These are phyloP conservation scores for Hylodesmum podocarpum DNA, from an alignment of 306 rosid species.

Conservation along the genomic window DNA sequence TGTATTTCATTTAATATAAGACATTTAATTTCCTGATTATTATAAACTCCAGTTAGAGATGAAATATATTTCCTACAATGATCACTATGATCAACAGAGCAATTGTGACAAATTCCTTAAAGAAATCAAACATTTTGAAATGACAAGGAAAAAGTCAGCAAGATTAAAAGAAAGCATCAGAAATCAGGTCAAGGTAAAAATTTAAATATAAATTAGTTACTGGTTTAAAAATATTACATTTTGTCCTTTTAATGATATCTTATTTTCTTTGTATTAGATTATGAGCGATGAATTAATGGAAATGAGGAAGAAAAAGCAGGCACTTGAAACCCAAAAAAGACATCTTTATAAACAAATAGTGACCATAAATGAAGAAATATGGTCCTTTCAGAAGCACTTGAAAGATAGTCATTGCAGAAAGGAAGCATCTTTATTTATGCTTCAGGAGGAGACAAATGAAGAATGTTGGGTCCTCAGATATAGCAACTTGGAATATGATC, in stretches of 20 bases:
- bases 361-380: neutral
- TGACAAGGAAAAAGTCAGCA: neutral
- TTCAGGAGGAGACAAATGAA: neutral
- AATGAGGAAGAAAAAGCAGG: neutral
- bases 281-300: conserved; percentile 1
- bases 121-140: conserved; percentile 12
- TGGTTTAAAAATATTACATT: neutral
- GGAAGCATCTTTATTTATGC: conserved; percentile 10
- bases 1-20: too few species aligned
- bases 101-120: neutral
- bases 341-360: neutral
- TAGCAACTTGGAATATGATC: neutral
- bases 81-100: neutral
- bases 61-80: neutral
- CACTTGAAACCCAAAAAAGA: neutral
- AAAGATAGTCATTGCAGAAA: neutral
- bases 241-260: neutral
- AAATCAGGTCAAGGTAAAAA: conserved; percentile 16
- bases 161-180: neutral
- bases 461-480: neutral
- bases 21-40: too few species aligned
- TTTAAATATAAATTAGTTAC: neutral
- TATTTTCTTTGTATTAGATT: neutral
- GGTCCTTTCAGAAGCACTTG: neutral
- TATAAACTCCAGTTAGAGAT: neutral